These are phyloP conservation scores for Nyctanthes arbortristis DNA, from an alignment of 257 asterid species.

Conservation along the genomic window DNA sequence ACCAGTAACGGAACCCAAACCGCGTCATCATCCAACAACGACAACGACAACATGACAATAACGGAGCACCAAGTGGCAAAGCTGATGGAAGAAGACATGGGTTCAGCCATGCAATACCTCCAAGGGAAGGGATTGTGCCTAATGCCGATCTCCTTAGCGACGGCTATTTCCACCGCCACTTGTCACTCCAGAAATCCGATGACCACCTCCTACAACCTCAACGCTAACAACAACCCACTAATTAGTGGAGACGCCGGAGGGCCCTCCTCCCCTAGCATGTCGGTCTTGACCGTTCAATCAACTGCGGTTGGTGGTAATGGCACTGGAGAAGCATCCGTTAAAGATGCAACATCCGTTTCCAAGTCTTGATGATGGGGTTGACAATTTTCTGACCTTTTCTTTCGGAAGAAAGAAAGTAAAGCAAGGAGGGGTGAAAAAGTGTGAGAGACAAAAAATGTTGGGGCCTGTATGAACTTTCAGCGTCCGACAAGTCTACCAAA, in stretches of 20 bases:
- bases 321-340: constrained; percentile 41
- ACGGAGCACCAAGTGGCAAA: constrained; percentile 93
- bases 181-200: constrained; percentile 59
- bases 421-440: neutral
- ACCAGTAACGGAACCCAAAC: constrained; percentile 55
- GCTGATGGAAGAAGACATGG: constrained; percentile 97
- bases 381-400: constrained; percentile 19
- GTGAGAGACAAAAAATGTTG: neutral
- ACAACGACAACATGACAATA: constrained; percentile 64
- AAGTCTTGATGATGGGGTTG: constrained; percentile 45
- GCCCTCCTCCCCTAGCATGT: constrained; percentile 73
- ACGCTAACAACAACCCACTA: constrained; percentile 30
- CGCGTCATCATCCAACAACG: constrained; percentile 62
- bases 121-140: constrained; percentile 95
- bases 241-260: constrained; percentile 35
- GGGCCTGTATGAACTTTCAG: constrained; percentile 3
- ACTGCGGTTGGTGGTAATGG: constrained; percentile 43
- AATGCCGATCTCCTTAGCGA: constrained; percentile 91
- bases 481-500: constrained; percentile 41
- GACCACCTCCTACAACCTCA: constrained; percentile 11
- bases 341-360: constrained; percentile 56
- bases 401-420: neutral
- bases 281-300: constrained; percentile 74
- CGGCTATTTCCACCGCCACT: constrained; percentile 81
- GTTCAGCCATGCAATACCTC: constrained; percentile 94